Conservation (phyloP, 2,329 filamentous ascomycete genomes). For the Aspergillus uvarum region DNA sequence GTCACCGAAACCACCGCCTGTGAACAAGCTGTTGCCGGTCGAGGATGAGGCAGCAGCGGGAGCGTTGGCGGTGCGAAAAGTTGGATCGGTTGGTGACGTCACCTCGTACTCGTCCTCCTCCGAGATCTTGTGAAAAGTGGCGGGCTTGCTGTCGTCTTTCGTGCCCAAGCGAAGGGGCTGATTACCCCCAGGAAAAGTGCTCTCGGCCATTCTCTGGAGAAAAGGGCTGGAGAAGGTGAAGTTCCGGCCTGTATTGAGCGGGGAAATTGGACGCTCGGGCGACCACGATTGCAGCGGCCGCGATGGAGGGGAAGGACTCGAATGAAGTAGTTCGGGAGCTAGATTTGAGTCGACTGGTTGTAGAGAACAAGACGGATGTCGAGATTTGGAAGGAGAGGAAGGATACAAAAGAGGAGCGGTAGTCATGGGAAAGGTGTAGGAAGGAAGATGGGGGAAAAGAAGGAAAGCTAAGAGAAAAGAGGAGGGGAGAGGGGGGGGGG, state of each 20-base stretch:
- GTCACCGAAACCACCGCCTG: constrained; percentile 26
- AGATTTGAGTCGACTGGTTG: neutral
- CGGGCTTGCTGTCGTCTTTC: constrained; percentile 54
- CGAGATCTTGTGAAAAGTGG: constrained; percentile 62
- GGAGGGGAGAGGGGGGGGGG: neutral
- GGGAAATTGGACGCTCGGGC: constrained; percentile 50
- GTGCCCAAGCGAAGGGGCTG: constrained; percentile 80
- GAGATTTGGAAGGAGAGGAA: neutral
- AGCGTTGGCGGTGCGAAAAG: constrained; percentile 50
- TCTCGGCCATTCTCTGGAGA: constrained; percentile 63
- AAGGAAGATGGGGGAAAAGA: neutral
- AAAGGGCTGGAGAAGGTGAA: constrained; percentile 29
- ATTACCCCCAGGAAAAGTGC: constrained; percentile 74
- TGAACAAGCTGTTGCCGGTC: constrained; percentile 47
- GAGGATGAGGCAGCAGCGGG: constrained; percentile 20
- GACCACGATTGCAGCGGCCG: constrained; percentile 64
- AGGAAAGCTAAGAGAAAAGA: neutral
- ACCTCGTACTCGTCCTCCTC: constrained; percentile 85
- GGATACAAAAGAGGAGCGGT: constrained; percentile 1
- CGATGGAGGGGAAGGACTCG: constrained; percentile 57
- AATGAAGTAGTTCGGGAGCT: constrained; percentile 60
- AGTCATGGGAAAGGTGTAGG: constrained; percentile 1
- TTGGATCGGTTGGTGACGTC: constrained; percentile 69
- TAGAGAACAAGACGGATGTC: neutral
- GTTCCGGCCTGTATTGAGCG: constrained; percentile 29